Conservation (phyloP, 2,329 filamentous ascomycete genomes). For the Scleromitrula shiraiana region DNA sequence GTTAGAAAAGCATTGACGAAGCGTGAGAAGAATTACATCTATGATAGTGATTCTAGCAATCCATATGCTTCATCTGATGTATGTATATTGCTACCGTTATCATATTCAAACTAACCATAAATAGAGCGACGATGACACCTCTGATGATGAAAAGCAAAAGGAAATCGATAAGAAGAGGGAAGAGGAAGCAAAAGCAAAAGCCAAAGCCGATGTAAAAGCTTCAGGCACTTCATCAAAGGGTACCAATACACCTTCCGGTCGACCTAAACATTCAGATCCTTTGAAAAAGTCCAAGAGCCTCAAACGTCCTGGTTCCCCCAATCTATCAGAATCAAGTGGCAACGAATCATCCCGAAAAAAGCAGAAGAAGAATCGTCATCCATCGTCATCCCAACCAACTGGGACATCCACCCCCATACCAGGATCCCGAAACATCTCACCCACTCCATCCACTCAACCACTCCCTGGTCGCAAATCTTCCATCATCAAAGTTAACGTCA, state of each 20-base stretch:
- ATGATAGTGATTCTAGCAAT: constrained; percentile 63
- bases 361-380: constrained; percentile 58
- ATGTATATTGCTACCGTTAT: constrained; percentile 15
- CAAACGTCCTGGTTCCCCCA: constrained; percentile 80
- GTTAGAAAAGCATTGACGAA: constrained; percentile 75
- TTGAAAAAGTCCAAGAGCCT: constrained; percentile 46
- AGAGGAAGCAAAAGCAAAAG: constrained; percentile 50
- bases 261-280: constrained; percentile 43
- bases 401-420: constrained; percentile 49
- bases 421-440: constrained; percentile 27
- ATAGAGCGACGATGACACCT: constrained; percentile 43
- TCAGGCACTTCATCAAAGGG: constrained; percentile 59
- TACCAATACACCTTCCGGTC: constrained; percentile 56
- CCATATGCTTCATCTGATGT: constrained; percentile 46
- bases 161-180: constrained; percentile 56
- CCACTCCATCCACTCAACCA: constrained; percentile 19
- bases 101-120: constrained; percentile 18
- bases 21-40: constrained; percentile 79
- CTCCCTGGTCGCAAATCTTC: constrained; percentile 24
- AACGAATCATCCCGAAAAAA: constrained; percentile 83
- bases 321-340: constrained; percentile 78
- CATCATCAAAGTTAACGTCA: constrained; percentile 23
- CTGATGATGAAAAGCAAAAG: constrained; percentile 50
- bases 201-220: constrained; percentile 40
- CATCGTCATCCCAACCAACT: constrained; percentile 42